phyloP scores from a whole-genome alignment of 1,284 basidiomycete species.

The Stygiomarasmius scandens region DNA sequence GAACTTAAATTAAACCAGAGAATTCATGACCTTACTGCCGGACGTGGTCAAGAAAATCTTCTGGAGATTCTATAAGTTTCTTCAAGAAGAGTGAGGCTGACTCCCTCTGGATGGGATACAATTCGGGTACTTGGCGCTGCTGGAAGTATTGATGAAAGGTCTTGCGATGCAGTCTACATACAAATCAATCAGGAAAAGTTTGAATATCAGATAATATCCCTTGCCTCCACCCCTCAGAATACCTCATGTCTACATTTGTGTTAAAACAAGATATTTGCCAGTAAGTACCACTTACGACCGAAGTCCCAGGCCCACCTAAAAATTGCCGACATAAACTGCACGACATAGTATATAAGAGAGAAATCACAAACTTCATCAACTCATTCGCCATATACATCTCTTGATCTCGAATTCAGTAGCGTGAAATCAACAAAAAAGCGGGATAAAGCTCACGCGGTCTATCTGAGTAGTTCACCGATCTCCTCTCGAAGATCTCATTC shows the following conservation, averaged over 20 bases:
- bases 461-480: slow-evolving; percentile 25
- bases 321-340: background rate
- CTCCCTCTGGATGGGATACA: slow-evolving; percentile 19
- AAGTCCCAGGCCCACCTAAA: slow-evolving; percentile 31
- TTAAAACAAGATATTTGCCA: too few relatives aligned
- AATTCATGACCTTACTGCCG: slow-evolving; percentile 24
- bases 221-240: slow-evolving; percentile 32
- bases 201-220: background rate
- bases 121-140: slow-evolving; percentile 11
- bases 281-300: slow-evolving; percentile 10
- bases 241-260: slow-evolving; percentile 21
- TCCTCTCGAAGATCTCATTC: slow-evolving; percentile 25
- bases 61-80: slow-evolving; percentile 23
- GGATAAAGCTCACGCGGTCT: slow-evolving; percentile 14
- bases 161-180: slow-evolving; percentile 20
- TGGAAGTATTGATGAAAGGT: slow-evolving; percentile 27
- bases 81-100: slow-evolving; percentile 19
- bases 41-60: slow-evolving; percentile 27
- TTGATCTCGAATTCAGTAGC: background rate
- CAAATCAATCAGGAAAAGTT: background rate
- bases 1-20: background rate
- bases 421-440: too few relatives aligned
- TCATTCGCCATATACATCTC: slow-evolving; percentile 28
- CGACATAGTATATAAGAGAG: too few relatives aligned
- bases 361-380: slow-evolving; percentile 21